A percentile compares a stretch with the other conserved stretches of the same genome.
Conservation (phyloP, 2,329 filamentous ascomycete species). For the Fusarium vanettenii region DNA sequence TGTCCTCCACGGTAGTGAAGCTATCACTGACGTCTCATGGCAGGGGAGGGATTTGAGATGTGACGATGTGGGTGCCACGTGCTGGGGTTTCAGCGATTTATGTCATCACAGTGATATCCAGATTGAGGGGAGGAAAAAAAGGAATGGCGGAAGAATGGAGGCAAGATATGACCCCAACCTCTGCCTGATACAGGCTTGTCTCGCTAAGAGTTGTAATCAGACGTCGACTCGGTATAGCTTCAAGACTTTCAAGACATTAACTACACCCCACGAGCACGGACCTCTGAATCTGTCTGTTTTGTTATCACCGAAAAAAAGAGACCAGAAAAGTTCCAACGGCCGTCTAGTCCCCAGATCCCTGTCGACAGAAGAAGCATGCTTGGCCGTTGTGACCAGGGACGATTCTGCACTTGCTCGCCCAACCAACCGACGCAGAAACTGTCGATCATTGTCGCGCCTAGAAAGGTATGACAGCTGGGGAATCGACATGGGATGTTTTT, state of each 20-base stretch:
- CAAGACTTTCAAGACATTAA: neutral
- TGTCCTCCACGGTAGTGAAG: neutral
- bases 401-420: neutral
- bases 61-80: constrained; percentile 8
- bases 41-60: neutral
- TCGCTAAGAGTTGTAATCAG: neutral
- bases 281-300: neutral
- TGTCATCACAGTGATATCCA: neutral
- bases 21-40: neutral
- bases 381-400: constrained; percentile 2
- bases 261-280: constrained; percentile 4
- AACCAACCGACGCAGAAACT: neutral
- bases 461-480: constrained; percentile 14
- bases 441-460: constrained; percentile 25
- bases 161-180: neutral
- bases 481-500: neutral
- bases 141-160: neutral
- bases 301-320: constrained; percentile 8
- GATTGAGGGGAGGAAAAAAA: neutral
- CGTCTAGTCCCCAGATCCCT: constrained; percentile 22
- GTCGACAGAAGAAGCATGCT: constrained; percentile 5
- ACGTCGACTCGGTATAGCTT: neutral
- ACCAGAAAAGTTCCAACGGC: constrained; percentile 16
- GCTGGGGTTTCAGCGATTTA: constrained; percentile 14
- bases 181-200: neutral